Evolutionary conservation across 2,329 filamentous ascomycete genomes (phyloP).

Genomic region (Colletotrichum sp.): DNA sequence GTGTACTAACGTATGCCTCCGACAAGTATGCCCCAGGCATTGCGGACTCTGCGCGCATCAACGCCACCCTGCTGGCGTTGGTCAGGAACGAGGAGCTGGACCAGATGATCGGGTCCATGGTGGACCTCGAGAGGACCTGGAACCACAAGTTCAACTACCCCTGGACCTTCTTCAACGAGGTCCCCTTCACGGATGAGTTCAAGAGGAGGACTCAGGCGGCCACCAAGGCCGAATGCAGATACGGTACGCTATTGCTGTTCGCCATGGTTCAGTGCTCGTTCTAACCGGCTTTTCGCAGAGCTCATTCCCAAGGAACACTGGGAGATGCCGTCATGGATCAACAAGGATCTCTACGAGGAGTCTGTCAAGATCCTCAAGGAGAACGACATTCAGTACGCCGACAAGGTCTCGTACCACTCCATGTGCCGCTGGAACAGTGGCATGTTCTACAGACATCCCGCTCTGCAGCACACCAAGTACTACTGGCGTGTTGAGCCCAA

Average conservation of each 20-base stretch:
- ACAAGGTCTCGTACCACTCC: slow-evolving; percentile 90
- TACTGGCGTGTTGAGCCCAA: slow-evolving; percentile 99
- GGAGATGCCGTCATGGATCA: slow-evolving; percentile 92
- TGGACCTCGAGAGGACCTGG: slow-evolving; percentile 91
- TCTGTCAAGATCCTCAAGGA: slow-evolving; percentile 84
- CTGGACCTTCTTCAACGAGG: slow-evolving; percentile 99
- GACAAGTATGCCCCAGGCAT: slow-evolving; percentile 80
- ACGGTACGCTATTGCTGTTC: slow-evolving; percentile 60
- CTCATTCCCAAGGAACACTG: slow-evolving; percentile 94
- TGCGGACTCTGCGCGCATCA: slow-evolving; percentile 80
- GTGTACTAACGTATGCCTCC: slow-evolving; percentile 73
- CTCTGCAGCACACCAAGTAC: slow-evolving; percentile 80
- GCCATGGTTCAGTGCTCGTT: background rate
- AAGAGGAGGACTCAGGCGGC: slow-evolving; percentile 79
- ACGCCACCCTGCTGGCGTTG: slow-evolving; percentile 88
- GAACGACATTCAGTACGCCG: slow-evolving; percentile 88
- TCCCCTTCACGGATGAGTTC: slow-evolving; percentile 92
- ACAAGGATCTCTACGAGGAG: slow-evolving; percentile 82
- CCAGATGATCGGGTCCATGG: slow-evolving; percentile 87
- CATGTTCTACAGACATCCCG: slow-evolving; percentile 96
- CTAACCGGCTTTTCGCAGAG: slow-evolving; percentile 54
- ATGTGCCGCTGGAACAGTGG: slow-evolving; percentile 99
- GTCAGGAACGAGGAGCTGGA: slow-evolving; percentile 90
- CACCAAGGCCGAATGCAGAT: slow-evolving; percentile 88
- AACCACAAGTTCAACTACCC: slow-evolving; percentile 99